Evolutionary conservation across 441 rosid species (phyloP).

Genomic region (Populus hybrid): DNA sequence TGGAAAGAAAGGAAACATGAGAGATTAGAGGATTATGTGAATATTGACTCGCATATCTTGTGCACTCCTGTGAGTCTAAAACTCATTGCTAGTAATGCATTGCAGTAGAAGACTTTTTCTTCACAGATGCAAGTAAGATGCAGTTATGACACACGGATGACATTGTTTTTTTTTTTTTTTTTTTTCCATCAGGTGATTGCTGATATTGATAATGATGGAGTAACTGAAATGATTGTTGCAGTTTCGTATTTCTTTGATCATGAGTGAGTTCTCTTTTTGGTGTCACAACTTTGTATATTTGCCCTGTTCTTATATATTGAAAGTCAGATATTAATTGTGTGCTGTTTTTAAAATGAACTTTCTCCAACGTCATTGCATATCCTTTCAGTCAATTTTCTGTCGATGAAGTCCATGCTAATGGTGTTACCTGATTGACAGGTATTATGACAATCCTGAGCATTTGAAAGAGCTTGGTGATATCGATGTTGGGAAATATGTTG

Average conservation of each 20-base stretch:
- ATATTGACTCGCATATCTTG: constrained; percentile 84
- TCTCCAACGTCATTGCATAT: background rate
- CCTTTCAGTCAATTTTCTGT: background rate
- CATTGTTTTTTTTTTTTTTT: too few relatives aligned
- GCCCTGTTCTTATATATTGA: background rate
- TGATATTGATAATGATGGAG: constrained; percentile 95
- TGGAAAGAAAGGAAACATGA: constrained; percentile 85
- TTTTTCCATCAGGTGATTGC: constrained; percentile 38
- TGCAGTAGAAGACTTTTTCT: too few relatives aligned
- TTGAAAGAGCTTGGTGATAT: constrained; percentile 82
- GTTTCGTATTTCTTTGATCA: constrained; percentile 69
- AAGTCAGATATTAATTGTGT: background rate
- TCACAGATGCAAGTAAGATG: too few relatives aligned
- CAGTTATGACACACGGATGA: too few relatives aligned
- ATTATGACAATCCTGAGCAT: constrained; percentile 90
- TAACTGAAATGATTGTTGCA: constrained; percentile 60
- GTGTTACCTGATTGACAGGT: constrained; percentile 43
- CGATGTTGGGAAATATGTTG: constrained; percentile 86
- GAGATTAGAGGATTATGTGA: constrained; percentile 84
- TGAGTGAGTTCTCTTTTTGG: constrained; percentile 60
- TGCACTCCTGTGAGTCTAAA: constrained; percentile 38
- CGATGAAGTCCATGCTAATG: constrained; percentile 3
- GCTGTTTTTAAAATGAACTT: background rate
- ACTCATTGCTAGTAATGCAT: too few relatives aligned
- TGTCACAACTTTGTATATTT: constrained; percentile 1